Conservation (phyloP, 495 filamentous ascomycete species). For the Delitschia confertaspora region DNA sequence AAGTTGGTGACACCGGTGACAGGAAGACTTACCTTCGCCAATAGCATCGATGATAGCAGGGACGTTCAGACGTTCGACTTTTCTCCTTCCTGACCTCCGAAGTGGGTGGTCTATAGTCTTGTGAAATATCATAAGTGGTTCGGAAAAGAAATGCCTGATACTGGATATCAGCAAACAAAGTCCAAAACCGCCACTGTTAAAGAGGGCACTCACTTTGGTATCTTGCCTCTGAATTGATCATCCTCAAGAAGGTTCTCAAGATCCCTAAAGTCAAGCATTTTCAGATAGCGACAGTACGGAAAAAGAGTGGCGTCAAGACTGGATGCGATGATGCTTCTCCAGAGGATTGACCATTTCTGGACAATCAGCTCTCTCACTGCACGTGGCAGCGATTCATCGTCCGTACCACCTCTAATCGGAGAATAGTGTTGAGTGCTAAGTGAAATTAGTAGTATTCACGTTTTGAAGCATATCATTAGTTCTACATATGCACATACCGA, state of each 20-base stretch:
- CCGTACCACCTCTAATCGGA: conserved; percentile 25
- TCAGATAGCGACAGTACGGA: conserved; percentile 63
- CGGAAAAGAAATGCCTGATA: conserved; percentile 32
- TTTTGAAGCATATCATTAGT: not conserved
- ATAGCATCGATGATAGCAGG: conserved; percentile 33
- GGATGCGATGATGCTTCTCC: conserved; percentile 62
- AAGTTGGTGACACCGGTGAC: not conserved
- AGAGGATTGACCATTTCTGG: conserved; percentile 52
- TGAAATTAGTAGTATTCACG: not conserved
- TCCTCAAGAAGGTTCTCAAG: conserved; percentile 51
- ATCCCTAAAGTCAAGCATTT: conserved; percentile 52
- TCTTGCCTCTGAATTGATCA: conserved; percentile 23
- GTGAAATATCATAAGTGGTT: conserved; percentile 29
- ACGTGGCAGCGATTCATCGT: conserved; percentile 25
- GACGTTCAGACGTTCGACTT: conserved; percentile 21
- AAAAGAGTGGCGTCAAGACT: conserved; percentile 53
- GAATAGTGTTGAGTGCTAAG: conserved; percentile 17
- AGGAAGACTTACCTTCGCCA: conserved; percentile 35
- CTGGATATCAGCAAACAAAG: not conserved
- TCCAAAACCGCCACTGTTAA: too few species aligned
- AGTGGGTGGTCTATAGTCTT: conserved; percentile 1
- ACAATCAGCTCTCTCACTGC: conserved; percentile 35
- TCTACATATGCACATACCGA: conserved; percentile 36
- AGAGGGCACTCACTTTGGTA: conserved; percentile 18
- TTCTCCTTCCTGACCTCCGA: conserved; percentile 3